Conservation (phyloP, 2,329 filamentous ascomycete genomes). For the Claviceps citrina region DNA sequence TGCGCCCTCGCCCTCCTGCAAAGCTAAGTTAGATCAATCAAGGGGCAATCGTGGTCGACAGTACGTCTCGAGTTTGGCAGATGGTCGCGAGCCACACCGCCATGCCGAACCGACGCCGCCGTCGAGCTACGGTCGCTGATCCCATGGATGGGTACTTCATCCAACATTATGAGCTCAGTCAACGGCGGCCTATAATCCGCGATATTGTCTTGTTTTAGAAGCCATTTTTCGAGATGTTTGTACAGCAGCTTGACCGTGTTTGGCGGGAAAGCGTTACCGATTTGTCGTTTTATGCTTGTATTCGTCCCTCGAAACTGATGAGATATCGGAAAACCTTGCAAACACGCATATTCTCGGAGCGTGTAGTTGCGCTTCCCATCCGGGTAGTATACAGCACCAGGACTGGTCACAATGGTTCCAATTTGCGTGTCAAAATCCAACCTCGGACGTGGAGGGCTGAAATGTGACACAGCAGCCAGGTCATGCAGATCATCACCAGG, state of each 20-base stretch:
- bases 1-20: too few relatives aligned
- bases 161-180: conserved; percentile 13
- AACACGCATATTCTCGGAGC: conserved; percentile 46
- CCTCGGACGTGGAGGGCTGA: conserved; percentile 16
- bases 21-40: background rate
- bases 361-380: conserved; percentile 49
- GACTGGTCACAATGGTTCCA: conserved; percentile 49
- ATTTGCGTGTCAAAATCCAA: conserved; percentile 35
- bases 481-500: conserved; percentile 25
- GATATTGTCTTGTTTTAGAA: conserved; percentile 29
- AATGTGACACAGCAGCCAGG: conserved; percentile 13
- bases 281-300: conserved; percentile 40
- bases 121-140: conserved; percentile 7
- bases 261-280: conserved; percentile 68
- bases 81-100: background rate
- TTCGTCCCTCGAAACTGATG: conserved; percentile 39
- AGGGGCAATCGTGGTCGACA: background rate
- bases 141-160: conserved; percentile 9
- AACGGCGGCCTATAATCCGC: conserved; percentile 6
- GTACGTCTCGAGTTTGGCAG: background rate
- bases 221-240: conserved; percentile 29
- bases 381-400: conserved; percentile 49
- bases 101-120: background rate
- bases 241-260: conserved; percentile 35
- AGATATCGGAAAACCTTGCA: conserved; percentile 52